phyloP scores from a whole-genome alignment of 2,329 filamentous ascomycete genomes.

The Cordyceps fumosorosea region DNA sequence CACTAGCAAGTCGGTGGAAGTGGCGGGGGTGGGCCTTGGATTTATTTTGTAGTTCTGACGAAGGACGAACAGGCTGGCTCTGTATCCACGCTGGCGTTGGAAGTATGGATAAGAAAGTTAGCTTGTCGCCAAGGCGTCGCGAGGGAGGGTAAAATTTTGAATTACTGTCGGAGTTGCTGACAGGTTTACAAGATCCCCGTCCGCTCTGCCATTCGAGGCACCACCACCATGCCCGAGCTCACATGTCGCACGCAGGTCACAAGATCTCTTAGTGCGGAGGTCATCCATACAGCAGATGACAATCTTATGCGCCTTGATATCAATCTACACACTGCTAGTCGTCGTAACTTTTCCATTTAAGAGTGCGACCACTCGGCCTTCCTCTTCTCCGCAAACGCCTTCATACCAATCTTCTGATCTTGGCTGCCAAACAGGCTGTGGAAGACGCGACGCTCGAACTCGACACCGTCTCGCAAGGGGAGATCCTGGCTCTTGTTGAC shows the following conservation, averaged over 20 bases:
- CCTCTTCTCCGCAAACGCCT: slow-evolving; percentile 90
- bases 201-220: not conserved
- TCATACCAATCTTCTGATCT: slow-evolving; percentile 97
- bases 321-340: slow-evolving; percentile 4
- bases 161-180: not conserved
- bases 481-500: slow-evolving; percentile 98
- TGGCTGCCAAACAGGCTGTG: slow-evolving; percentile 87
- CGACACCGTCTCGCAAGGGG: slow-evolving; percentile 78
- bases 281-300: not conserved
- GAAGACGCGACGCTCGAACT: slow-evolving; percentile 91
- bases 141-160: not conserved
- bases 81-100: not conserved
- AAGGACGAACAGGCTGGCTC: not conserved
- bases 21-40: slow-evolving; percentile 6
- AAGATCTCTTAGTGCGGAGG: not conserved
- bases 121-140: not conserved
- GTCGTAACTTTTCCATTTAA: slow-evolving; percentile 33
- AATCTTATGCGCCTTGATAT: not conserved
- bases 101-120: not conserved
- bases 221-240: not conserved
- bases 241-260: slow-evolving; percentile 9
- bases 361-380: slow-evolving; percentile 86
- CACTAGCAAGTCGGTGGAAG: slow-evolving; percentile 3
- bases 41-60: not conserved
- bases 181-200: not conserved